Evolutionary conservation across 2,329 filamentous ascomycete genomes (phyloP), one percentile per base, ranked within the genome.

Genomic region (Monosporascus sp.): DNA sequence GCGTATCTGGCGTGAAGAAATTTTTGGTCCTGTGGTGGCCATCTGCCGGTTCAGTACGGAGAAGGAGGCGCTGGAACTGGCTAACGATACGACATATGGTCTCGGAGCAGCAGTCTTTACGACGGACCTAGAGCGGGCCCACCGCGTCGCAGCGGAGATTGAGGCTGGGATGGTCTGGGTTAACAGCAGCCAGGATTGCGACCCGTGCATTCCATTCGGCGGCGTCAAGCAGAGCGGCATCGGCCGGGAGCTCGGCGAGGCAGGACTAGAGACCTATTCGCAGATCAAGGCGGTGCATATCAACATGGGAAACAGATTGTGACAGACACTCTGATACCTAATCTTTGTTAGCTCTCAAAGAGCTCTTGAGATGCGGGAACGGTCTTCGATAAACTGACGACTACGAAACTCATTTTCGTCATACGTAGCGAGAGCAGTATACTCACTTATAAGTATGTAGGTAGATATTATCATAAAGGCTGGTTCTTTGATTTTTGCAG

Each of bases 71-170:
- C 60, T 78, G n/a, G 49, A 39, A 11, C 58, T 75, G 52, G 75
- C 75, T 14, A 78, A 78, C 44, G 67, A 84, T 62, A 80, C 80
- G 0, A 78, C 75, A 0, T 87, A 85, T 58, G 84, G 84, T 1
- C 74, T 87, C 0, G 83, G 80, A 2, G 78, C 79, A 7, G 79
- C 83, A 0, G 68, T 88, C 2, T 88, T 87, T 59, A 87, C 79
- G 0, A 72, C 79, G 52, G 77, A 85, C 60, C 72, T 87, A 49
- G 75, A 72, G 51, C 68, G 70, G 25, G 71, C 75, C 3, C 76
- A 79, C 57, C 71, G 72, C 17, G 71, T 77, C 0, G 75, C 80
- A 4, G 77, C 77, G 55, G 76, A 77, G 17, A 80, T 87, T 49
- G 80, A 87, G 65, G 76, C 82, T 1, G 84, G 84, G 24, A 79